These are phyloP conservation scores for Beauveria caledonica DNA, from an alignment of 2,329 filamentous ascomycete genomes.

Conservation along the genomic window DNA sequence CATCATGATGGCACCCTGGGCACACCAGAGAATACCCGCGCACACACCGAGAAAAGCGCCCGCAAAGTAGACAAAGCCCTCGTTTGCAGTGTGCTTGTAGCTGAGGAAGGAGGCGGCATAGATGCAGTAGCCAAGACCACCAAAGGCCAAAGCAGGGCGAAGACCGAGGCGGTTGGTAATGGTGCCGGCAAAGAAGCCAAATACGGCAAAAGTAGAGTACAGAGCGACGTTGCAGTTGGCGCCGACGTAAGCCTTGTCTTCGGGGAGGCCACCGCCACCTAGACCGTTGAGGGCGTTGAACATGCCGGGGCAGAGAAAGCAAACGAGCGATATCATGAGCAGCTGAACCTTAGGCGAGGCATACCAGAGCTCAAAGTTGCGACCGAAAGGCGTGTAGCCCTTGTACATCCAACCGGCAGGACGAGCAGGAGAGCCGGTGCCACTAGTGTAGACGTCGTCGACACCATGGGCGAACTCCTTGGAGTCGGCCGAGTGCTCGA, in stretches of 20 bases:
- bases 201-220: conserved; percentile 62
- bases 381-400: conserved; percentile 43
- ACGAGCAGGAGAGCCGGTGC: conserved; percentile 19
- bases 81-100: conserved; percentile 60
- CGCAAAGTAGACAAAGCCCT: conserved; percentile 67
- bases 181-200: conserved; percentile 65
- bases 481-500: conserved; percentile 10
- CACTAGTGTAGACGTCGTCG: not conserved
- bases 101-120: conserved; percentile 63
- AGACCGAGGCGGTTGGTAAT: conserved; percentile 71
- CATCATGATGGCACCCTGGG: conserved; percentile 83
- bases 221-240: conserved; percentile 52
- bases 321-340: conserved; percentile 50
- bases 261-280: conserved; percentile 50
- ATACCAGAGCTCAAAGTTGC: conserved; percentile 49
- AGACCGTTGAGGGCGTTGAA: conserved; percentile 60
- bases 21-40: conserved; percentile 73
- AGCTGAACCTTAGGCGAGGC: conserved; percentile 67
- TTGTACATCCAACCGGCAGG: conserved; percentile 62
- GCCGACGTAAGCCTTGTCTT: conserved; percentile 1
- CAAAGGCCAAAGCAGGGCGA: conserved; percentile 58
- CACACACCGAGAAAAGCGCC: conserved; percentile 70
- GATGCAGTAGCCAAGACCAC: conserved; percentile 68
- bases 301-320: conserved; percentile 63
- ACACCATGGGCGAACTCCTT: not conserved